A percentile compares a stretch with the other conserved stretches of the same genome.
These are phyloP conservation scores for Cercospora sp. DNA, from an alignment of 2,329 filamentous ascomycete genomes.

Conservation along the genomic window DNA sequence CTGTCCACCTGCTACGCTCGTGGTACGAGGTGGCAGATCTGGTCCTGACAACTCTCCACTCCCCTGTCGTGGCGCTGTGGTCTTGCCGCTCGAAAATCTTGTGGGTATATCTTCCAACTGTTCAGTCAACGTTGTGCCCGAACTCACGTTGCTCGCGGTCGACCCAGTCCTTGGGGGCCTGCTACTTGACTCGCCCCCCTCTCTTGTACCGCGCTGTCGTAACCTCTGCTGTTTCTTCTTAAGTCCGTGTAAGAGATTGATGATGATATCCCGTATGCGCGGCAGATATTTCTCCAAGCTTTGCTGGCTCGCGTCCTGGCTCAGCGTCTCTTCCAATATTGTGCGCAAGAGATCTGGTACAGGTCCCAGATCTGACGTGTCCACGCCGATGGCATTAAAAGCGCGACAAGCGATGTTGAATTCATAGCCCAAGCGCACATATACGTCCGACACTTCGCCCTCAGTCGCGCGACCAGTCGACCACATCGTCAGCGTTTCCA, in stretches of 20 bases:
- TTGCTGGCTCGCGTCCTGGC: constrained; percentile 90
- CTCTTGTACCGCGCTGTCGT: constrained; percentile 54
- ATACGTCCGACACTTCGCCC: constrained; percentile 95
- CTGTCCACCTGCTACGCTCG: constrained; percentile 44
- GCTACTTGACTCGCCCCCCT: constrained; percentile 35
- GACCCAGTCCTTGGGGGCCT: constrained; percentile 45
- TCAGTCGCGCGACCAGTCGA: constrained; percentile 89
- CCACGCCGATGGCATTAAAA: constrained; percentile 94
- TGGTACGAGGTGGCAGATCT: constrained; percentile 51
- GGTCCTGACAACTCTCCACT: constrained; percentile 45
- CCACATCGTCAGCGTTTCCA: constrained; percentile 97
- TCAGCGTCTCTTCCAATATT: constrained; percentile 93
- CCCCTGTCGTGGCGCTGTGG: constrained; percentile 43
- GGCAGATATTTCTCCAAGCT: constrained; percentile 93
- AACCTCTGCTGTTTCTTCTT: constrained; percentile 96
- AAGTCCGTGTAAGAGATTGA: constrained; percentile 90
- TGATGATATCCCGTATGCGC: constrained; percentile 95
- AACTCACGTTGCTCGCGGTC: constrained; percentile 49
- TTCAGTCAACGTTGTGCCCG: constrained; percentile 48
- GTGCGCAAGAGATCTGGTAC: constrained; percentile 87
- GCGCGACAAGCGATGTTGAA: constrained; percentile 98
- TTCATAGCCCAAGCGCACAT: constrained; percentile 94
- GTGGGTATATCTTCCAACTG: constrained; percentile 44
- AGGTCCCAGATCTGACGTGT: constrained; percentile 89
- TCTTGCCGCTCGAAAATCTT: constrained; percentile 44